Evolutionary conservation across 768 basidiomycete genomes (phyloP).

Genomic region (Pulveroboletus sp.): DNA sequence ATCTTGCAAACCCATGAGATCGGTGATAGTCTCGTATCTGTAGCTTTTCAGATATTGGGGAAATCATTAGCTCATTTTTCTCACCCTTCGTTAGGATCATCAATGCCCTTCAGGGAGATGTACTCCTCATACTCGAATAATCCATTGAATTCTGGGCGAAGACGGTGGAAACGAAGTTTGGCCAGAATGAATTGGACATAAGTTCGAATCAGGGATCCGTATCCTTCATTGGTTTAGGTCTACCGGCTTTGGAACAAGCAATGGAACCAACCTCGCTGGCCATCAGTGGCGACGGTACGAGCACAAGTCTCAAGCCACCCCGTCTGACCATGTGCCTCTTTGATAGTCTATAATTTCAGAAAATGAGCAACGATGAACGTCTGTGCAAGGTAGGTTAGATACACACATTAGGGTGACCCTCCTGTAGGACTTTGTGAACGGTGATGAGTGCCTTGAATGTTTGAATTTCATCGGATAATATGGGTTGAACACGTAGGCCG

Average conservation of each 20-base stretch:
- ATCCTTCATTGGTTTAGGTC: conserved; percentile 53
- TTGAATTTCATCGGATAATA: conserved; percentile 94
- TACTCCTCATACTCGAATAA: conserved; percentile 99
- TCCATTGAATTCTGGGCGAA: conserved; percentile 97
- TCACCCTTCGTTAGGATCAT: conserved; percentile 99
- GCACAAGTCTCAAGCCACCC: conserved; percentile 98
- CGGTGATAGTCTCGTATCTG: conserved; percentile 97
- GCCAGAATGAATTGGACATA: conserved; percentile 96
- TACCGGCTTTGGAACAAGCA: background rate
- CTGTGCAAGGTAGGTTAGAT: conserved; percentile 1
- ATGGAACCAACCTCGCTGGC: conserved; percentile 58
- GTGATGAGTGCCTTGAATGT: conserved; percentile 98
- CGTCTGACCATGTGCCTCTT: conserved; percentile 95
- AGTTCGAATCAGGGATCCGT: conserved; percentile 88
- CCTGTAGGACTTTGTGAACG: conserved; percentile 96
- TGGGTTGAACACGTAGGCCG: conserved; percentile 93
- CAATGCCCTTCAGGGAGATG: conserved; percentile 93
- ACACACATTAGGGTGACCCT: conserved; percentile 89
- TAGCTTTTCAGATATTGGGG: conserved; percentile 8
- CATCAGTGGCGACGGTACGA: conserved; percentile 79
- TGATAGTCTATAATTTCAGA: conserved; percentile 67
- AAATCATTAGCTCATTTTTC: conserved; percentile 22
- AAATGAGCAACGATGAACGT: conserved; percentile 8
- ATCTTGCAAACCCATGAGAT: conserved; percentile 97
- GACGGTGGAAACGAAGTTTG: conserved; percentile 92